phyloP scores from a whole-genome alignment of 1,284 basidiomycete species.

The Flammula alnicola region DNA sequence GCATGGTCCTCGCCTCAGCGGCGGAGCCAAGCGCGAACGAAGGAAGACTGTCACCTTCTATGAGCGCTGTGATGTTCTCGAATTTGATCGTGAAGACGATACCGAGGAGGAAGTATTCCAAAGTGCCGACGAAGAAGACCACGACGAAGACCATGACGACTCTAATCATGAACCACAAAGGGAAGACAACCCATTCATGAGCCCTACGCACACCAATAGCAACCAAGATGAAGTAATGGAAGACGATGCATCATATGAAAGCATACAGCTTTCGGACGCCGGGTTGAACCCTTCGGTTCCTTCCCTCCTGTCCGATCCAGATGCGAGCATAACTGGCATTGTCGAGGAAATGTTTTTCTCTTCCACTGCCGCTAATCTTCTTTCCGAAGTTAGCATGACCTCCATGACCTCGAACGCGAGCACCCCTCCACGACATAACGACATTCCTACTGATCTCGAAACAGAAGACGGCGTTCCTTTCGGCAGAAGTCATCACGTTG shows the following conservation, averaged over 20 bases:
- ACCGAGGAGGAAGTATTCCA: constrained; percentile 53
- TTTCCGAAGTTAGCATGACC: constrained; percentile 24
- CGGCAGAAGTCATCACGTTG: constrained; percentile 70
- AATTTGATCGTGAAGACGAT: constrained; percentile 76
- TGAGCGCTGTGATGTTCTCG: constrained; percentile 85
- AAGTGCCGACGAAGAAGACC: constrained; percentile 29
- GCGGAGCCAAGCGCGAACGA: constrained; percentile 54
- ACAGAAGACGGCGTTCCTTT: constrained; percentile 70
- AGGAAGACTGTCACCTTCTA: constrained; percentile 88
- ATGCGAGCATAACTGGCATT: constrained; percentile 65
- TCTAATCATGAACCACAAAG: constrained; percentile 15
- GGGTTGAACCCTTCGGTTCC: constrained; percentile 30
- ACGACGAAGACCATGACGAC: constrained; percentile 20
- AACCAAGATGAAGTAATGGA: constrained; percentile 21
- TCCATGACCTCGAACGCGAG: constrained; percentile 20
- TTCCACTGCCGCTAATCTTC: constrained; percentile 29
- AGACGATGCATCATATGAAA: constrained; percentile 39
- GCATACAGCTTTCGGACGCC: constrained; percentile 36
- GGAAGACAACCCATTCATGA: constrained; percentile 34
- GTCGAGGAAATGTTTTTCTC: constrained; percentile 62
- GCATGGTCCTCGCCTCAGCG: constrained; percentile 78
- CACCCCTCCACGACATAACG: constrained; percentile 39
- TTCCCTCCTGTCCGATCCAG: constrained; percentile 43
- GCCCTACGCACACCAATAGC: constrained; percentile 21
- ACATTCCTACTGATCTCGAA: constrained; percentile 55